Evolutionary conservation across 2,329 filamentous ascomycete species (phyloP).

Genomic region (Aureobasidium leucospermi): DNA sequence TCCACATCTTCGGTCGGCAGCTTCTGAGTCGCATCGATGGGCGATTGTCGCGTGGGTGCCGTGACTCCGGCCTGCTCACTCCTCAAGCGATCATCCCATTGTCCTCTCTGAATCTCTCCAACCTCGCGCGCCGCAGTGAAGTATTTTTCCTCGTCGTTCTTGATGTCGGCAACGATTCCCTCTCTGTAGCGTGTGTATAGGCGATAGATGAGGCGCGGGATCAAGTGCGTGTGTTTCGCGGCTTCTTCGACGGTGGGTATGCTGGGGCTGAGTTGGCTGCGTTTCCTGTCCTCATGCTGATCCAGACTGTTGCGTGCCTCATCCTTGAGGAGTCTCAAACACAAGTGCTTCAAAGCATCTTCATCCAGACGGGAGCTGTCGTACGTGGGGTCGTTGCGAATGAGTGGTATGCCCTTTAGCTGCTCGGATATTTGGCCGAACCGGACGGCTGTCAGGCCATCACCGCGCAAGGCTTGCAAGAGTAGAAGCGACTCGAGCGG

Average conservation of each 20-base stretch:
- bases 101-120: constrained; percentile 56
- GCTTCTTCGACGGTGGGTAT: constrained; percentile 60
- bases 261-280: constrained; percentile 62
- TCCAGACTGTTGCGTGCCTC: constrained; percentile 48
- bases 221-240: constrained; percentile 56
- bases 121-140: constrained; percentile 60
- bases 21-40: neutral
- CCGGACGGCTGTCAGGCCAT: constrained; percentile 56
- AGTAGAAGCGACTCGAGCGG: constrained; percentile 79
- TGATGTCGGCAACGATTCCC: constrained; percentile 61
- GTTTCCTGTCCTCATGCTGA: constrained; percentile 43
- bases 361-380: constrained; percentile 67
- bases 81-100: constrained; percentile 40
- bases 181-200: constrained; percentile 70
- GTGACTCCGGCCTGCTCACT: neutral
- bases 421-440: constrained; percentile 68
- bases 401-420: constrained; percentile 64
- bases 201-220: constrained; percentile 63
- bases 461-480: constrained; percentile 67
- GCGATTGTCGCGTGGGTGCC: neutral
- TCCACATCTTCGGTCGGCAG: neutral
- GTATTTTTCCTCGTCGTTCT: constrained; percentile 64
- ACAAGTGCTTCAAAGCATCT: constrained; percentile 71
- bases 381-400: constrained; percentile 64
- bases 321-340: constrained; percentile 67